Percentiles rank a stretch among this genome's conserved stretches.
Evolutionary conservation across 2,329 filamentous ascomycete genomes (phyloP).

Genomic region (Neofusicoccum ribis): DNA sequence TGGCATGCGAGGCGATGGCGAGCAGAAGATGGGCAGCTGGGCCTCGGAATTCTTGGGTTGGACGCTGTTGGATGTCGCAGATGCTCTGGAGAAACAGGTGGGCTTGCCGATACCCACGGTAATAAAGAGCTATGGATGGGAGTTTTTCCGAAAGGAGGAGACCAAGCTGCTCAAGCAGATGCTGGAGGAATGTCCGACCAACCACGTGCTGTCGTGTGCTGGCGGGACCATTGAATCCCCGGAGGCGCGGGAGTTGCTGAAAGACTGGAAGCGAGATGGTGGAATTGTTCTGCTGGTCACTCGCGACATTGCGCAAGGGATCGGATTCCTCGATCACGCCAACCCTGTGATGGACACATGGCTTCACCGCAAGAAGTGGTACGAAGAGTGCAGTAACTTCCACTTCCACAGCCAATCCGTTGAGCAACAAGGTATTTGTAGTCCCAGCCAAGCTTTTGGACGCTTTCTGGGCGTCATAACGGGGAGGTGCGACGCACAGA

Average conservation of each 20-base stretch:
- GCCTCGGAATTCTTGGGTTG: constrained; percentile 73
- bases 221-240: constrained; percentile 88
- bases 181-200: constrained; percentile 71
- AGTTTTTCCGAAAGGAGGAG: constrained; percentile 80
- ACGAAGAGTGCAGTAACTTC: constrained; percentile 88
- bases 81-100: constrained; percentile 74
- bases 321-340: constrained; percentile 86
- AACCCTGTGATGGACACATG: constrained; percentile 93
- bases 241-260: constrained; percentile 74
- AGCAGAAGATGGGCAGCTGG: constrained; percentile 90
- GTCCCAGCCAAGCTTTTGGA: constrained; percentile 67
- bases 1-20: constrained; percentile 95
- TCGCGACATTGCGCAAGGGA: constrained; percentile 81
- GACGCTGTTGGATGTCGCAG: constrained; percentile 82
- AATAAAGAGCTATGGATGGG: constrained; percentile 78
- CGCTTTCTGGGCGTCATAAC: constrained; percentile 71
- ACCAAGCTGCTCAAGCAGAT: constrained; percentile 70
- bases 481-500: constrained; percentile 57
- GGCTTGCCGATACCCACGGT: constrained; percentile 83
- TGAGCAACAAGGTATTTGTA: constrained; percentile 50
- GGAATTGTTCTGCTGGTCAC: constrained; percentile 87
- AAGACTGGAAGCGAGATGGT: constrained; percentile 64
- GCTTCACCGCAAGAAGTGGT: constrained; percentile 84
- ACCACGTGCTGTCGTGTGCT: constrained; percentile 87
- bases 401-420: constrained; percentile 82